These are phyloP conservation scores for Buxus sempervirens DNA, from an alignment of 164 flowering plant genomes.

Conservation along the genomic window DNA sequence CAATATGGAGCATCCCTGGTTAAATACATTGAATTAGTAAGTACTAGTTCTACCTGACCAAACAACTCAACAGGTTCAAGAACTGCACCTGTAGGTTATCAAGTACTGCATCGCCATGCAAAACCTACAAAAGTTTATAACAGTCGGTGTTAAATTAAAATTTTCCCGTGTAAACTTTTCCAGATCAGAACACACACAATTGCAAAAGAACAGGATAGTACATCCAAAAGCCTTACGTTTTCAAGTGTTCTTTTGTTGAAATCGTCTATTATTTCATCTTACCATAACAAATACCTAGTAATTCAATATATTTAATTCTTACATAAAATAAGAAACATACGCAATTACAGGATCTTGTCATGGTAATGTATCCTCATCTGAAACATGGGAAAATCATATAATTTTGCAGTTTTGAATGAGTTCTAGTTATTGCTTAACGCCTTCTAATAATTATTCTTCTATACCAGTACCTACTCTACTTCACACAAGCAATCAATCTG, in stretches of 20 bases:
- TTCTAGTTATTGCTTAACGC: not conserved
- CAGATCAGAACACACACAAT: not conserved
- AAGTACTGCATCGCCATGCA: constrained; percentile 98
- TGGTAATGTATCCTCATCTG: not conserved
- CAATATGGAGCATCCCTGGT: constrained; percentile 92
- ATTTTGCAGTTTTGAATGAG: too few relatives aligned
- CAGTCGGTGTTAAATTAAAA: constrained; percentile 5
- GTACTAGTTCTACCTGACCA: not conserved
- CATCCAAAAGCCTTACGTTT: not conserved
- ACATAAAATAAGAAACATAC: not conserved
- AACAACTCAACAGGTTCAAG: constrained; percentile 7
- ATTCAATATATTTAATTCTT: too few relatives aligned
- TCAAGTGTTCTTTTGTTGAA: not conserved
- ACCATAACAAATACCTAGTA: not conserved
- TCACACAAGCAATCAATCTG: too few relatives aligned
- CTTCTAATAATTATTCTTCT: not conserved
- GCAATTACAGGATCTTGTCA: not conserved
- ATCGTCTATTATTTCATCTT: not conserved
- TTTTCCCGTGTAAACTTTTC: not conserved
- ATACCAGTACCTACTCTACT: too few relatives aligned
- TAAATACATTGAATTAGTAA: constrained; percentile 10
- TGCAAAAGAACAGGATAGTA: not conserved
- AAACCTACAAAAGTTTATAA: constrained; percentile 48
- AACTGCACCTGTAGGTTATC: constrained; percentile 59
- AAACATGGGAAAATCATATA: too few relatives aligned